Evolutionary conservation across 768 basidiomycete species (phyloP), one percentile per base, ranked within the genome.

Genomic region (Boletus reticuloceps): DNA sequence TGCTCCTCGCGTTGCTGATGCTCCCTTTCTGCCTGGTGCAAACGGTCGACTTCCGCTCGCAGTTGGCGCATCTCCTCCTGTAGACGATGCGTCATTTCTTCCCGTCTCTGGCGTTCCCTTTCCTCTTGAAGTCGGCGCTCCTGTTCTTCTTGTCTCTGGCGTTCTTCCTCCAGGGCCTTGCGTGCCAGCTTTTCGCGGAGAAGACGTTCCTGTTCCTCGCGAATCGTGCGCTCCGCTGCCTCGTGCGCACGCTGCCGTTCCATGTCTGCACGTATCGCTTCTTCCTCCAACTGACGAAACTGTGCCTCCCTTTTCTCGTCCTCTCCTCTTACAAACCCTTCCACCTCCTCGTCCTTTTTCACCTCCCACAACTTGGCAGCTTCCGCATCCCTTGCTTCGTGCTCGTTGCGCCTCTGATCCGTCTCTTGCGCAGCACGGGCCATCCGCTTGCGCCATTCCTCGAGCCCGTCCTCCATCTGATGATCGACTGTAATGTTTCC

Each of bases 401-500:
- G 67, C 51, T 41, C 68, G 56, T 16, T 27, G 17, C 20, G 47
- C 38, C 67, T 58, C 47, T 61, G 32, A 12, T 57, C 31, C 8
- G 40, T 29, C 29, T 57, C 56, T 6, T 6, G 50, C n/a, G 55
- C 58, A 14, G 71, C 72, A 6, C 73, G 59, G 53, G 51, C 58
- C 29, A 59, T 38, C 5, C 22, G 53, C 46, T 68, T 56, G 4
- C 69, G 69, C 19, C 41, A 65, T 14, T n/a, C 19, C 39, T 58
- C 65, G 25, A 72, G 58, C 13, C 53, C 54, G 9, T 67, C 50
- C 0, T 40, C 8, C 37, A 55, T 19, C 8, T 27, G 11, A 2
- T 64, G 56, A 3, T 72, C 53, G 2, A 62, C 12, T 1, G 58
- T 52, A 25, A 71, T 60, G 0, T 39, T 48, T 20, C 6, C 19